Base-by-base conservation (phyloP, 352 stramenopile species). In the Pilasporangium apinafurcum region DNA sequence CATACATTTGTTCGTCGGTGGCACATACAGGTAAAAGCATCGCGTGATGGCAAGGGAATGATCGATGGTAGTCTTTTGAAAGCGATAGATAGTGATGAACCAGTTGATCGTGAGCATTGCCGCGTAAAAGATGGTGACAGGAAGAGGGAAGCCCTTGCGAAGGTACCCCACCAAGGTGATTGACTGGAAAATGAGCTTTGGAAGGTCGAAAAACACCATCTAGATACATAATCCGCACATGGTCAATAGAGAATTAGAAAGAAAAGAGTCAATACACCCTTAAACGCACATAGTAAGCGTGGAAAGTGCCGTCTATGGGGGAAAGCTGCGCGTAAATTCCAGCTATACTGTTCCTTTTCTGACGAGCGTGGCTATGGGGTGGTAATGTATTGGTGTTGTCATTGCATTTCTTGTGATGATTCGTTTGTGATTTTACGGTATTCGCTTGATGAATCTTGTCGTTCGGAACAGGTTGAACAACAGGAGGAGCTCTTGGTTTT, bases 41-140 rank as follows among this genome's bases (percentile, higher is more conserved):
- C 67, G 67, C 20, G 54, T 49, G 14, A 76, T 33, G 13, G 68
- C 24, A 4, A 71, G 42, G 17, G 47, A 44, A 3, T 37, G 51
- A 31, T 80, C 67, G 0, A 61, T 44, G 5, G 37, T 53, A 8
- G 44, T 59, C 13, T 61, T 57, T 37, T 74, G 54, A 32, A 76
- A 80, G 8, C 67, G 55, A 37, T 71, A 80, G 36, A 76, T 68
- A 8, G 67, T 74, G 16, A 76, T 56, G 13, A 65, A 25, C 51
- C 55, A 76, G 41, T 80, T 76, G 46, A 71, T 51, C 2, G 48
- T 56, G 10, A 80, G 44, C 18, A 62, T 37, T 6, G 53, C 40
- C 20, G 54, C 52, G 37, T 71, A 80, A 30, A 79, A 76, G 8
- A 40, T 37, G 6, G 68, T 68, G 17, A 74, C 47, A 0, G 58